A percentile compares a stretch with the other conserved stretches of the same genome.
Conservation (phyloP, 345 rosid genomes). For the Aquilaria malaccensis region DNA sequence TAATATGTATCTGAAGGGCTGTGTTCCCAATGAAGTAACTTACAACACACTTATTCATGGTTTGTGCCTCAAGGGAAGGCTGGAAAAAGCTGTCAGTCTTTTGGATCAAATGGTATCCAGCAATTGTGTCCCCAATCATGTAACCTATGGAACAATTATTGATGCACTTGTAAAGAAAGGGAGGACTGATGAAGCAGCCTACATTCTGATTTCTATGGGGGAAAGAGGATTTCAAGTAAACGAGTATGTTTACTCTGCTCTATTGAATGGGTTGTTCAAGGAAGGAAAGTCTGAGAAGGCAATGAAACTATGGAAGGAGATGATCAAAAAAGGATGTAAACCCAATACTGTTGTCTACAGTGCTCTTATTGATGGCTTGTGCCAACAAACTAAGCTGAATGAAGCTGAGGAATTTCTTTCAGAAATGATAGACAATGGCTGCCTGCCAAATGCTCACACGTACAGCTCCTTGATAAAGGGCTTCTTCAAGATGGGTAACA, state of each 20-base stretch:
- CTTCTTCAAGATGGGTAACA: slow-evolving; percentile 47
- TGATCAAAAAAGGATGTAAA: slow-evolving; percentile 44
- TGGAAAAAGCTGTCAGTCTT: slow-evolving; percentile 84
- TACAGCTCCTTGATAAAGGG: slow-evolving; percentile 91
- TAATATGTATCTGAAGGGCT: slow-evolving; percentile 90
- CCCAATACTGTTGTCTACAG: slow-evolving; percentile 64
- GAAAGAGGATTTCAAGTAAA: slow-evolving; percentile 62
- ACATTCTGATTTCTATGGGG: slow-evolving; percentile 53
- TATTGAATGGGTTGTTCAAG: slow-evolving; percentile 80
- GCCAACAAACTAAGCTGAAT: slow-evolving; percentile 55
- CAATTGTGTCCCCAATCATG: slow-evolving; percentile 70
- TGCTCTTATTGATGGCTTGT: slow-evolving; percentile 68
- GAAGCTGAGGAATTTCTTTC: slow-evolving; percentile 53
- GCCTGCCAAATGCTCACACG: slow-evolving; percentile 69
- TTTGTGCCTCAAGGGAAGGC: slow-evolving; percentile 67
- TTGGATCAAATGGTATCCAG: slow-evolving; percentile 64
- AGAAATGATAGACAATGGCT: slow-evolving; percentile 52
- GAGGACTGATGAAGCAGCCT: slow-evolving; percentile 47
- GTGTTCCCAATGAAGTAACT: slow-evolving; percentile 73
- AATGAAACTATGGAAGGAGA: slow-evolving; percentile 51
- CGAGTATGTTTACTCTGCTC: slow-evolving; percentile 59
- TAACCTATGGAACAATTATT: slow-evolving; percentile 74
- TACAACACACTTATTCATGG: slow-evolving; percentile 88
- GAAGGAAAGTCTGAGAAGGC: slow-evolving; percentile 64
- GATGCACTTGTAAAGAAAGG: slow-evolving; percentile 80